Conservation (phyloP, 2,329 filamentous ascomycete genomes). For the Fusarium foetens region DNA sequence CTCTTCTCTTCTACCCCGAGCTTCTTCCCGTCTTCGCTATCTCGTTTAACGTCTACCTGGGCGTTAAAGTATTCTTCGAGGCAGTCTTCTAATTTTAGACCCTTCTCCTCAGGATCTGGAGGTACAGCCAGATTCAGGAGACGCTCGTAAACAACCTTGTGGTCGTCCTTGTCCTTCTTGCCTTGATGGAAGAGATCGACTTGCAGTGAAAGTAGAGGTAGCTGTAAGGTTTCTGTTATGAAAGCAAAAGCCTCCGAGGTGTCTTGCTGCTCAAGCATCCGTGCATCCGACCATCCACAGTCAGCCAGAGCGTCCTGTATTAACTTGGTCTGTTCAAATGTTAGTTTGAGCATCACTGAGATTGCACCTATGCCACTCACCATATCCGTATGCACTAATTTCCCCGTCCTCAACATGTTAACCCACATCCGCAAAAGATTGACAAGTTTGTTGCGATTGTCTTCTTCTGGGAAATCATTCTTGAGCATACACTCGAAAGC, state of each 20-base stretch:
- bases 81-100: conserved; percentile 87
- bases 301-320: conserved; percentile 84
- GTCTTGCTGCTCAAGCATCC: conserved; percentile 85
- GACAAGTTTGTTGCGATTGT: conserved; percentile 76
- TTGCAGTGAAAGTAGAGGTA: conserved; percentile 89
- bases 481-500: conserved; percentile 95
- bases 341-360: conserved; percentile 11
- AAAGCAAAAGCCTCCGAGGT: conserved; percentile 96
- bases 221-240: conserved; percentile 87
- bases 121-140: conserved; percentile 92
- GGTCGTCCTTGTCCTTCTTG: conserved; percentile 85
- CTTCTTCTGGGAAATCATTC: conserved; percentile 75
- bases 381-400: conserved; percentile 85
- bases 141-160: conserved; percentile 93
- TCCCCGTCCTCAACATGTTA: conserved; percentile 86
- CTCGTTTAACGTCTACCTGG: conserved; percentile 85
- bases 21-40: conserved; percentile 67
- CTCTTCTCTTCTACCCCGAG: conserved; percentile 45
- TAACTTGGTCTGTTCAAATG: conserved; percentile 72
- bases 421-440: conserved; percentile 88
- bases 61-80: conserved; percentile 96
- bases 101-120: conserved; percentile 73
- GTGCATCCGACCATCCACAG: conserved; percentile 90
- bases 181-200: conserved; percentile 96
- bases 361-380: conserved; percentile 57